Percentiles rank a stretch among this genome's conserved stretches.
phyloP scores from a whole-genome alignment of 2,329 filamentous ascomycete genomes.

The Colletotrichum orbiculare region DNA sequence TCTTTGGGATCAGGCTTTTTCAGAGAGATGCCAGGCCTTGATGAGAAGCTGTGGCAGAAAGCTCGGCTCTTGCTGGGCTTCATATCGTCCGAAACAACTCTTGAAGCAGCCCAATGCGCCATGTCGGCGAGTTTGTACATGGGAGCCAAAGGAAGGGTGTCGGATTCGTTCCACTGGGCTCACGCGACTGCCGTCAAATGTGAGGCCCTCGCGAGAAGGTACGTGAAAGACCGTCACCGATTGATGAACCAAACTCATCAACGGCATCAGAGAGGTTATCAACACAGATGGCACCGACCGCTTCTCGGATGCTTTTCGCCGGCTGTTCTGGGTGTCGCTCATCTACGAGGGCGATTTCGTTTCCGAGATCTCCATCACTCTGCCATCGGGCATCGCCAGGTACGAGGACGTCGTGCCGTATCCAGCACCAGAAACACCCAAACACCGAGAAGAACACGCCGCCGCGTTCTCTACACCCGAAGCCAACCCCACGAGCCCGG shows the following conservation, averaged over 20 bases:
- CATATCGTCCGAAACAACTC: conserved; percentile 37
- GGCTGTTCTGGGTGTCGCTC: conserved; percentile 45
- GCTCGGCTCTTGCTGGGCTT: conserved; percentile 40
- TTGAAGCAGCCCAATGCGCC: conserved; percentile 42
- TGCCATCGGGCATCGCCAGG: conserved; percentile 44
- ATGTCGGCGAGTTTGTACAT: conserved; percentile 44
- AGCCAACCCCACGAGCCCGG: background rate
- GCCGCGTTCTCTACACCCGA: background rate
- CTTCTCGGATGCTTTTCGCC: conserved; percentile 40
- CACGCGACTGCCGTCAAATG: conserved; percentile 44
- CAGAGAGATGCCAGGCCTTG: background rate
- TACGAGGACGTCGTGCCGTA: conserved; percentile 45
- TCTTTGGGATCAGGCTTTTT: conserved; percentile 4
- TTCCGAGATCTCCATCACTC: conserved; percentile 43
- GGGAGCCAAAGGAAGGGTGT: conserved; percentile 40
- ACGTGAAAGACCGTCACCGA: background rate
- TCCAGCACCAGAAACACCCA: conserved; percentile 27
- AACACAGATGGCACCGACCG: background rate
- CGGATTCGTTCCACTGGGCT: conserved; percentile 42
- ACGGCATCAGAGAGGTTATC: background rate
- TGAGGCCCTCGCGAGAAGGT: conserved; percentile 39
- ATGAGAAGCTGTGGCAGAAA: conserved; percentile 40
- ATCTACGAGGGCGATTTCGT: conserved; percentile 46
- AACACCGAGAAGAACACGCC: conserved; percentile 2
- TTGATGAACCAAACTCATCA: background rate